phyloP scores from a whole-genome alignment of 805 yeast genomes.

The Saccharomyces paradoxus region DNA sequence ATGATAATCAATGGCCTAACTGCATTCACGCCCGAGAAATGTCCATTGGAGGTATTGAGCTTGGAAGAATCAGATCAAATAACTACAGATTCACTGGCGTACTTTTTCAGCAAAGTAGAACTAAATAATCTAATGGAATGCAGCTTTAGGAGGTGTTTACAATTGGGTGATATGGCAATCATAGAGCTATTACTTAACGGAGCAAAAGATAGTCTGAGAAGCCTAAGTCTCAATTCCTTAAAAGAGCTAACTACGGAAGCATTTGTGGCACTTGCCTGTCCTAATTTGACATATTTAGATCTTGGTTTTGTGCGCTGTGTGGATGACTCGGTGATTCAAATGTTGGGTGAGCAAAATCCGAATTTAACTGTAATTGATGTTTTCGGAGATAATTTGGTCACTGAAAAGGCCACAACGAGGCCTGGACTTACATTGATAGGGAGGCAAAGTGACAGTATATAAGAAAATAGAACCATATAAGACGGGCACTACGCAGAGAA shows the following conservation, averaged over 20 bases:
- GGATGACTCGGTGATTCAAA: conserved; percentile 58
- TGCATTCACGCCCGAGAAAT: conserved; percentile 42
- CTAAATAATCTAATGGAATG: conserved; percentile 52
- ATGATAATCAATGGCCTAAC: conserved; percentile 49
- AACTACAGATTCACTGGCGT: conserved; percentile 57
- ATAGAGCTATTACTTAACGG: conserved; percentile 56
- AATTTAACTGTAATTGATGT: conserved; percentile 63
- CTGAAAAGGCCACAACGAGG: conserved; percentile 44
- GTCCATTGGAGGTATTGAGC: conserved; percentile 45
- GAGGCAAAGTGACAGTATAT: conserved; percentile 58
- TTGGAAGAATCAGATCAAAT: conserved; percentile 53
- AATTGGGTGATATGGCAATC: conserved; percentile 55
- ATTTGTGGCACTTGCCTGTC: conserved; percentile 43
- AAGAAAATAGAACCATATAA: conserved; percentile 1
- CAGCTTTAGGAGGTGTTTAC: conserved; percentile 56
- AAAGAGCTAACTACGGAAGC: conserved; percentile 44
- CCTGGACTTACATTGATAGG: conserved; percentile 60
- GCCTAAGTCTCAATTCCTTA: conserved; percentile 68
- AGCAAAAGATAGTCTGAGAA: conserved; percentile 49
- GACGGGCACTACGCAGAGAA: not conserved
- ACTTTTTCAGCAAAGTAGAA: conserved; percentile 43
- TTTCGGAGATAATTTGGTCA: conserved; percentile 68
- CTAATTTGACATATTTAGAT: conserved; percentile 61
- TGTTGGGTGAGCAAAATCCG: conserved; percentile 51
- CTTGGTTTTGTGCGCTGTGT: conserved; percentile 72